Evolutionary conservation across 805 yeast species (phyloP).

Genomic region (Barnettozyma wickerhamii): DNA sequence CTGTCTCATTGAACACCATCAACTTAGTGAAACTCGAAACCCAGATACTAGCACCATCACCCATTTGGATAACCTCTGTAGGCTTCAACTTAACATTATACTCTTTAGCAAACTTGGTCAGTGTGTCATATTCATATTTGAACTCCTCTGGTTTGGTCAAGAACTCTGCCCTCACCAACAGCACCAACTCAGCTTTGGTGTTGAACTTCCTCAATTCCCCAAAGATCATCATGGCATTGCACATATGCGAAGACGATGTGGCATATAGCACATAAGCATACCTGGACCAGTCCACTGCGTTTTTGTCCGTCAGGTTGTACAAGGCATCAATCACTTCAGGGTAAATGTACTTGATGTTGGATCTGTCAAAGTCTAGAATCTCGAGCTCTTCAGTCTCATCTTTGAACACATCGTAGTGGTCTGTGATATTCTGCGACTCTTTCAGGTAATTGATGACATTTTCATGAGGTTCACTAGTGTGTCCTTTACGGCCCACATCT

Average conservation of each 20-base stretch:
- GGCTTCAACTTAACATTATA: slow-evolving; percentile 17
- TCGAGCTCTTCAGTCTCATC: background rate
- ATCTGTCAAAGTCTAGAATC: slow-evolving; percentile 20
- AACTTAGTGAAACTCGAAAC: slow-evolving; percentile 50
- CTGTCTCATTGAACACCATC: slow-evolving; percentile 42
- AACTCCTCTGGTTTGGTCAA: slow-evolving; percentile 17
- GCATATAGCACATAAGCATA: slow-evolving; percentile 61
- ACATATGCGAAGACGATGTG: slow-evolving; percentile 45
- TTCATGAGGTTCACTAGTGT: background rate
- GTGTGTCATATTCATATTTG: slow-evolving; percentile 10
- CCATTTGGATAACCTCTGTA: slow-evolving; percentile 15
- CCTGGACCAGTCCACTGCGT: slow-evolving; percentile 36
- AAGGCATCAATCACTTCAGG: slow-evolving; percentile 23
- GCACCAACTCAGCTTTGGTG: slow-evolving; percentile 42
- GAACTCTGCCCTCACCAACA: slow-evolving; percentile 35
- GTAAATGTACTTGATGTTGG: slow-evolving; percentile 19
- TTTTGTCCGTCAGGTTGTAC: slow-evolving; percentile 14
- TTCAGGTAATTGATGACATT: slow-evolving; percentile 5
- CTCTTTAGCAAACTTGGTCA: slow-evolving; percentile 7
- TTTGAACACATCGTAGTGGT: background rate
- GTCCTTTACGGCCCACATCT: too few relatives aligned
- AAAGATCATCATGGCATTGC: slow-evolving; percentile 48
- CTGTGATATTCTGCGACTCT: background rate
- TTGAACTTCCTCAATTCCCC: slow-evolving; percentile 33
- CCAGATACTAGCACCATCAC: slow-evolving; percentile 34